Conservation (phyloP, 768 basidiomycete species). For the Clavulina sp. region DNA sequence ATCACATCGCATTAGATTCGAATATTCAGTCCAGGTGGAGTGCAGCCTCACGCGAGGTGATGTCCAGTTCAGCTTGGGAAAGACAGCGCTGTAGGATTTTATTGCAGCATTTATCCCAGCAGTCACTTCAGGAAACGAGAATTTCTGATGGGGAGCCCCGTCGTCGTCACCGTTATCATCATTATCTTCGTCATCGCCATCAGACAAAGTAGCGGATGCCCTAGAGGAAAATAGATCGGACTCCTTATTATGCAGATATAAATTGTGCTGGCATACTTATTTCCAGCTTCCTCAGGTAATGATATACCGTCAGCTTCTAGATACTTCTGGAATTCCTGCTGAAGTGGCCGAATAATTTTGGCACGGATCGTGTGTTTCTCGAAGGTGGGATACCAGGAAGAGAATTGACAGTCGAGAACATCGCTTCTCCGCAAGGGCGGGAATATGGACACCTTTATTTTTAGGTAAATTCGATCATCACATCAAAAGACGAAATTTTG, state of each 20-base stretch:
- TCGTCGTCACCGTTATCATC: constrained; percentile 24
- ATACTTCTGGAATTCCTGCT: constrained; percentile 46
- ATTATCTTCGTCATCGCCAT: constrained; percentile 33
- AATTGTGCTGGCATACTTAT: constrained; percentile 35
- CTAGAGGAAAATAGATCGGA: background rate
- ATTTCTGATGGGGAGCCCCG: constrained; percentile 22
- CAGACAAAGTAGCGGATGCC: background rate
- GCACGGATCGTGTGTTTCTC: constrained; percentile 47
- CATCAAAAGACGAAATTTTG: too few species aligned
- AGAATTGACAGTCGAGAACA: constrained; percentile 62
- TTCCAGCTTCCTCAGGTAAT: constrained; percentile 65
- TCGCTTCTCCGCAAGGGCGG: too few species aligned
- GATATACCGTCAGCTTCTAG: constrained; percentile 73
- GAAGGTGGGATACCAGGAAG: constrained; percentile 68
- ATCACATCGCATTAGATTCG: background rate
- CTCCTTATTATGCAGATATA: background rate
- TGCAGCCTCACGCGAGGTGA: constrained; percentile 57
- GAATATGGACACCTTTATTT: too few species aligned
- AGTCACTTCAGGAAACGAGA: constrained; percentile 73
- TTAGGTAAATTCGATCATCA: too few species aligned
- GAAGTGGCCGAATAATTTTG: constrained; percentile 53
- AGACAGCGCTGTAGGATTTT: constrained; percentile 60
- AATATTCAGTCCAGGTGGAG: background rate
- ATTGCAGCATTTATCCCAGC: constrained; percentile 46
- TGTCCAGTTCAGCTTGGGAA: constrained; percentile 93